Base-by-base conservation (phyloP, 805 yeast species). In the Yarrowia divulgata region DNA sequence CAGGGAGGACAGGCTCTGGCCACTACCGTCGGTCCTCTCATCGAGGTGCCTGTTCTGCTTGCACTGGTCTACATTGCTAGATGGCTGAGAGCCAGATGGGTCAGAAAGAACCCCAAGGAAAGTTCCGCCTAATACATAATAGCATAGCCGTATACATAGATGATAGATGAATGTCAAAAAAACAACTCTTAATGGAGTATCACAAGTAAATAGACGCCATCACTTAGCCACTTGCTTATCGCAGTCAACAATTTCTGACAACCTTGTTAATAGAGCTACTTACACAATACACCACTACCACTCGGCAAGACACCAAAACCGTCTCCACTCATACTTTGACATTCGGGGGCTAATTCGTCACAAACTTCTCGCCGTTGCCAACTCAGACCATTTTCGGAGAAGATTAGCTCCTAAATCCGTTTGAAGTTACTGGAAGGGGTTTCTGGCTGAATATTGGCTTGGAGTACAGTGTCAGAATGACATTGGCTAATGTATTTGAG, bases 21-120 rank as follows among this genome's bases (percentile, higher is more conserved):
- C 5, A 85, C 88, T 1, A 85, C 88, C 0, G 84, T 85, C 74
- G 89, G 88, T 1, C 88, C 88, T 0, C 77, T 86, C 45, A 73
- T 86, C n/a, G 89, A 86, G 72, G 86, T 86, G 10, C 89, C 89
- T 6, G 81, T 86, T 8, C 77, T 86, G 45, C 68, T 76, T 23
- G 57, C 71, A 5, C 71, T 76, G 39, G 77, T 74, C 12, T 72
- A 73, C 50, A 67, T 71, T 13, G 69, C 73, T 16, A 45, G 54
- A 55, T 67, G 39, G 50, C 14, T 70, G 29, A 34, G 62, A 34
- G 42, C 49, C 3, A 49, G 62, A 46, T 69, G 71, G 69, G 49
- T 34, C 7, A 9, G 9, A 13, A 60, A 60, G 14, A 35, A 50
- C 40, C 35, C 34, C 18, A 34, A 50, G 57, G 40, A n/a, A 10